Base-by-base conservation (phyloP, 1,284 basidiomycete species). In the Chondrostereum purpureum region DNA sequence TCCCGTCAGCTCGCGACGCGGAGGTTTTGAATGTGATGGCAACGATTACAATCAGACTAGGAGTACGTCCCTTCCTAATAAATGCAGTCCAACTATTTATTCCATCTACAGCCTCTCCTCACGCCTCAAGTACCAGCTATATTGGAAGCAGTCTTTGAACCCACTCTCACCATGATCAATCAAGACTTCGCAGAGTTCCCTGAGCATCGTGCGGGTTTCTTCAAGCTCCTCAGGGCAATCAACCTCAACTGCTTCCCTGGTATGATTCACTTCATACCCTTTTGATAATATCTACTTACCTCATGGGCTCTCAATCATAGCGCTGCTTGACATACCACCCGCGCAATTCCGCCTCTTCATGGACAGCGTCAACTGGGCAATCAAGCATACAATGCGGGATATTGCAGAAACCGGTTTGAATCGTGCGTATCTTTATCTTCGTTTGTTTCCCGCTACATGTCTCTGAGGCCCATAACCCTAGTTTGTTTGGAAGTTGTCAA, bases 331-430 rank as follows among this genome's bases (percentile, higher is more conserved):
- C 33, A 78, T 98, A 46, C 88, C 91, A 12, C 88, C 92, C n/a
- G 65, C 77, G 42, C 90, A 96, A 68, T 99, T 99, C 78, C 98
- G 97, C 71, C 70, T 99, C 50, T 89, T 96, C 65, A 97, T 98
- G 82, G 96, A 99, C 66, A 94, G 92, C 54, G 89, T 98, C 53
- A 89, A 97, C 44, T 99, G 96, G 96, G 95, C 93, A 11, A 96
- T 99, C 75, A 99, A 99, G 69, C 96, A 99, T 70, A 97, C 93
- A 13, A 96, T 97, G 92, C 83, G 96, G 45, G 96, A 99, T 67
- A 98, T 99, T 56, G 92, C 94, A 19, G 96, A 99, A 63, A 91
- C 85, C 24, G 95, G 95, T 44, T 64, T 97, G 51, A 92, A 87
- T 62, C 64, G 92, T 92, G 66, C 46, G 86, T 41, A 21, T 41